Evolutionary conservation across 176 grass and related monocot genomes (phyloP), one percentile per base, ranked within the genome.

Genomic region (Alloteropsis semialata): DNA sequence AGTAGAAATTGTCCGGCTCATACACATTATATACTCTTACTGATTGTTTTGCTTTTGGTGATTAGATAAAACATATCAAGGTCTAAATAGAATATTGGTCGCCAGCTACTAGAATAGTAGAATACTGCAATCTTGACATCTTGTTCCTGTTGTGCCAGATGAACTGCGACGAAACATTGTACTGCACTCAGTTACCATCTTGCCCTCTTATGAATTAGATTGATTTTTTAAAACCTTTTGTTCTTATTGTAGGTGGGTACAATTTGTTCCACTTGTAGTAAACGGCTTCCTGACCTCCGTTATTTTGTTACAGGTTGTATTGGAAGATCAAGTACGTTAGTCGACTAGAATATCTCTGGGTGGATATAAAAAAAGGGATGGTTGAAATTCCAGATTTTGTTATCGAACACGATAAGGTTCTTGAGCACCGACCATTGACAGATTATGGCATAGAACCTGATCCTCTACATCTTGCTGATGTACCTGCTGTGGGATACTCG

Each of bases 251-350:
- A 74, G 28, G 28, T 12, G 32, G 32, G 22, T 59, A 32, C 21
- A 59, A 1, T 80, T 53, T 16, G 59, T 21, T 6, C 16, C 12
- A 5, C 7, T 80, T 64, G 18, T 2, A 28, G 30, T 59, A 44
- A 50, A 74, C 34, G 37, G 0, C 17, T 63, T 54, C 10, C 27
- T 74, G 59, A 88, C 34, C 36, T 65, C 7, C 69, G 27, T 59
- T 72, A 67, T 44, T 49, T 49, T 15, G 2, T 84, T 90, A n/a
- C 71, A 99, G 89, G 33, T 56, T 99, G 27, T 99, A 99, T 81
- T 96, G 91, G 93, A 99, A 99, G 92, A 96, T 96, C 77, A 99
- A 99, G 83, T 99, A 99, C 36, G 66, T 96, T 70, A 99, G 86
- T 60, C 86, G 93, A 37, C 65, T 99, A 51, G 92, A 99, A 32